Base-by-base conservation (phyloP, 331 rosid genomes). In the Stylosanthes scabra region DNA sequence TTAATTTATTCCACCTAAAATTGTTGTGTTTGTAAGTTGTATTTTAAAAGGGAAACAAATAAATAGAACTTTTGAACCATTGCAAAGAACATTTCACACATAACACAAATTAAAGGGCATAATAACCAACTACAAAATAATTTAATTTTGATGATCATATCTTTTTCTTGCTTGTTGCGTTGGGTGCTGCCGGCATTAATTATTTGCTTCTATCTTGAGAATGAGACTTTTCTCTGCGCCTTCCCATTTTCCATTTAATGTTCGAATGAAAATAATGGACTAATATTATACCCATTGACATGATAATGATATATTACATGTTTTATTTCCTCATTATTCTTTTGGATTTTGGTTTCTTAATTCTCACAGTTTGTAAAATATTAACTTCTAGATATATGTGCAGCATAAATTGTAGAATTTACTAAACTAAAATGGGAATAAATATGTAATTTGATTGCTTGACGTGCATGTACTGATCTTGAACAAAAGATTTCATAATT, bases 171-270 rank as follows among this genome's bases (percentile, higher is more conserved):
- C 2, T 20, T 20, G 25, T 20, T 20, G 25, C 25, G 1, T 46
- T 46, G 10, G 28, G 0, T 28, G 42, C n/a, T 8, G 63, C 51
- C 52, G 16, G 63, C 74, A 39, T 14, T 13, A 40, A 11, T 39
- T 13, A 40, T 7, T 39, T 13, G 50, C 49, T 37, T 9, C 10
- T 52, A 31, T 73, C 27, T 3, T 56, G 10, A 45, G 46, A 8
- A 1, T 41, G 52, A 56, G 59, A 55, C 72, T 44, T 58, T 45
- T 34, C 29, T 44, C 29, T 27, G 29, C 71, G 3, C 63, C 63
- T 57, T 34, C 37, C 13, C 66, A 9, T 58, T 40, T n/a, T n/a
- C 13, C n/a, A 11, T 55, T 67, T 13, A 74, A 61, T n/a, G 70
- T 59, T 67, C 46, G 25, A 45, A 4, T 8, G 8, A 37, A 34